A percentile compares a stretch with the other conserved stretches of the same genome.
These are phyloP conservation scores for Starmerella apicola DNA, from an alignment of 805 yeast species.

Conservation along the genomic window DNA sequence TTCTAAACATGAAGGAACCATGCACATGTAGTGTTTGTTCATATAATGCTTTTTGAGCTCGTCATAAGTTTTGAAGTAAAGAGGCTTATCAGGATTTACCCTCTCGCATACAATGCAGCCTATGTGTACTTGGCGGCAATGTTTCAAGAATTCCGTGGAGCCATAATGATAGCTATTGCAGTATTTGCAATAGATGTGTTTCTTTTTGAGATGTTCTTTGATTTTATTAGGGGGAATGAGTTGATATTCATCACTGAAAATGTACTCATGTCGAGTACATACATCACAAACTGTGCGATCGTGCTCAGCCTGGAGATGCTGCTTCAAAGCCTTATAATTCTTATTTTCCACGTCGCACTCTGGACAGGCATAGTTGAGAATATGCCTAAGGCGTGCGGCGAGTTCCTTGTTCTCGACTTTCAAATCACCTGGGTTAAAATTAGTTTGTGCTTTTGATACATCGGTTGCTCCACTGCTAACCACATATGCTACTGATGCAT, in stretches of 20 bases:
- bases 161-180: slow-evolving; percentile 73
- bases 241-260: slow-evolving; percentile 59
- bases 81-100: slow-evolving; percentile 44
- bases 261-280: slow-evolving; percentile 65
- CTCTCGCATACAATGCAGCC: slow-evolving; percentile 79
- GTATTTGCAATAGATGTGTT: slow-evolving; percentile 64
- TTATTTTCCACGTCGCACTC: slow-evolving; percentile 28
- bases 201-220: slow-evolving; percentile 55
- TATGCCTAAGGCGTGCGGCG: slow-evolving; percentile 42
- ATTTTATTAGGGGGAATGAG: slow-evolving; percentile 51
- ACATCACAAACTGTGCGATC: slow-evolving; percentile 50
- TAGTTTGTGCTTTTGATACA: slow-evolving; percentile 30
- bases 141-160: slow-evolving; percentile 71
- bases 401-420: slow-evolving; percentile 25
- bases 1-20: slow-evolving; percentile 66
- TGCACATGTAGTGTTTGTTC: slow-evolving; percentile 62
- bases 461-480: slow-evolving; percentile 34
- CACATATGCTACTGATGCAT: slow-evolving; percentile 39
- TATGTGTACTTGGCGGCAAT: slow-evolving; percentile 74
- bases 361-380: slow-evolving; percentile 31
- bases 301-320: slow-evolving; percentile 55
- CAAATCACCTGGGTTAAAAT: slow-evolving; percentile 11
- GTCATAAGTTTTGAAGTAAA: slow-evolving; percentile 67
- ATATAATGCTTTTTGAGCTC: slow-evolving; percentile 64
- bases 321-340: slow-evolving; percentile 40